Evolutionary conservation across 2,329 filamentous ascomycete species (phyloP).

Genomic region (Boeremia exigua): DNA sequence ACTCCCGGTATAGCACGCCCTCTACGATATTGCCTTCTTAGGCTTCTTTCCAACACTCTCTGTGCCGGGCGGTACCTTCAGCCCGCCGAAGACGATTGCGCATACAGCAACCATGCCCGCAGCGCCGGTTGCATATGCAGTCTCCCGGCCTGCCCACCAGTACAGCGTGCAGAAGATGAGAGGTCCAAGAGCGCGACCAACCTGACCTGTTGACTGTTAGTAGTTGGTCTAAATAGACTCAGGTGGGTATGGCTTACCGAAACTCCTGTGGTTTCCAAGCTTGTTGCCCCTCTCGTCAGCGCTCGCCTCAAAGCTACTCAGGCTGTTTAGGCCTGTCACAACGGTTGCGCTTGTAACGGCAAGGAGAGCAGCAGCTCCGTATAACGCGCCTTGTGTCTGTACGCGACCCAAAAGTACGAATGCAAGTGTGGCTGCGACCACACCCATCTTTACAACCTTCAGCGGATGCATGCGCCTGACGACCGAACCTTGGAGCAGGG

Average conservation of each 20-base stretch:
- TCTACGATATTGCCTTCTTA: slow-evolving; percentile 16
- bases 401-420: slow-evolving; percentile 81
- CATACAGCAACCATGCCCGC: slow-evolving; percentile 79
- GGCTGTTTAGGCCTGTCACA: slow-evolving; percentile 88
- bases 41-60: slow-evolving; percentile 38
- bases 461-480: slow-evolving; percentile 85
- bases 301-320: slow-evolving; percentile 87
- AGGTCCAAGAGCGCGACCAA: slow-evolving; percentile 85
- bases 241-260: slow-evolving; percentile 47
- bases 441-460: slow-evolving; percentile 77
- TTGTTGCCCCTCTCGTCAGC: slow-evolving; percentile 84
- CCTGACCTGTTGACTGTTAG: slow-evolving; percentile 68
- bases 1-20: not conserved
- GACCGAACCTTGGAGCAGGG: slow-evolving; percentile 90
- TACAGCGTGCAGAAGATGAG: slow-evolving; percentile 93
- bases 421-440: slow-evolving; percentile 76
- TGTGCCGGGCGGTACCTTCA: slow-evolving; percentile 68
- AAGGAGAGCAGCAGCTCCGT: slow-evolving; percentile 80
- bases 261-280: slow-evolving; percentile 79
- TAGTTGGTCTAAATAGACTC: not conserved
- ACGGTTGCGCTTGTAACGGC: slow-evolving; percentile 93
- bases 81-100: slow-evolving; percentile 70
- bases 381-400: slow-evolving; percentile 71
- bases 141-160: slow-evolving; percentile 94
- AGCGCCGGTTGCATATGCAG: slow-evolving; percentile 82